Evolutionary conservation across 1,139 yeast genomes (phyloP).

Genomic region (Trichomonascaceae sp.): DNA sequence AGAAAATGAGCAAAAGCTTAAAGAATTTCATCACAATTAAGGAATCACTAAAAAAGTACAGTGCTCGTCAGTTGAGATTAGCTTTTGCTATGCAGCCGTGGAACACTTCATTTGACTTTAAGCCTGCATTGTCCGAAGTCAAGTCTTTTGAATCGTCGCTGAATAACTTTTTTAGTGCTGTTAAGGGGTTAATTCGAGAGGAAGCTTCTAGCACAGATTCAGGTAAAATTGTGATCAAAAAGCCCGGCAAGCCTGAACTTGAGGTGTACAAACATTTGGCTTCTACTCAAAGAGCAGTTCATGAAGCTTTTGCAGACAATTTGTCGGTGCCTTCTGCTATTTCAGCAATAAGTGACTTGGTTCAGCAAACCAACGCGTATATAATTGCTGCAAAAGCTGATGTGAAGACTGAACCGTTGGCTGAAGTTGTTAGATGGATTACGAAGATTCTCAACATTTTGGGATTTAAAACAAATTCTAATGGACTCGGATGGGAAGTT

Average conservation of each 20-base stretch:
- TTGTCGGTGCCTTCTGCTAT: constrained; percentile 73
- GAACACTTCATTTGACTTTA: constrained; percentile 91
- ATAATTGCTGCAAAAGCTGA: constrained; percentile 46
- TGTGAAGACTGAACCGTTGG: constrained; percentile 59
- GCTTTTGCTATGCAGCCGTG: constrained; percentile 88
- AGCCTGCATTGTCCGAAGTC: constrained; percentile 73
- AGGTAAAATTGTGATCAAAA: constrained; percentile 62
- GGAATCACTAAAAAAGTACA: constrained; percentile 68
- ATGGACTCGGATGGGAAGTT: constrained; percentile 74
- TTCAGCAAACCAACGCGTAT: constrained; percentile 66
- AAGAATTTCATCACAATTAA: constrained; percentile 93
- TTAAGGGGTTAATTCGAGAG: constrained; percentile 66
- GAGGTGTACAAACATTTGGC: constrained; percentile 48
- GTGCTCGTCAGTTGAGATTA: constrained; percentile 78
- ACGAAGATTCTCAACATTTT: constrained; percentile 62
- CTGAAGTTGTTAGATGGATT: constrained; percentile 60
- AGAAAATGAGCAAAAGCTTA: constrained; percentile 92
- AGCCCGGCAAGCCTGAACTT: constrained; percentile 50
- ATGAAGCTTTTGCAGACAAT: constrained; percentile 81
- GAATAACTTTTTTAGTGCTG: constrained; percentile 75
- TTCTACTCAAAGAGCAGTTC: constrained; percentile 55
- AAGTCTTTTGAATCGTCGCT: constrained; percentile 66
- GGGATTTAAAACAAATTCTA: constrained; percentile 69
- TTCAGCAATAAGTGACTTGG: constrained; percentile 58
- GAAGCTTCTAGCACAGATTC: constrained; percentile 38